A percentile compares a stretch with the other conserved stretches of the same genome.
These are phyloP conservation scores for Crotalaria pallida DNA, from an alignment of 306 rosid species.

Conservation along the genomic window DNA sequence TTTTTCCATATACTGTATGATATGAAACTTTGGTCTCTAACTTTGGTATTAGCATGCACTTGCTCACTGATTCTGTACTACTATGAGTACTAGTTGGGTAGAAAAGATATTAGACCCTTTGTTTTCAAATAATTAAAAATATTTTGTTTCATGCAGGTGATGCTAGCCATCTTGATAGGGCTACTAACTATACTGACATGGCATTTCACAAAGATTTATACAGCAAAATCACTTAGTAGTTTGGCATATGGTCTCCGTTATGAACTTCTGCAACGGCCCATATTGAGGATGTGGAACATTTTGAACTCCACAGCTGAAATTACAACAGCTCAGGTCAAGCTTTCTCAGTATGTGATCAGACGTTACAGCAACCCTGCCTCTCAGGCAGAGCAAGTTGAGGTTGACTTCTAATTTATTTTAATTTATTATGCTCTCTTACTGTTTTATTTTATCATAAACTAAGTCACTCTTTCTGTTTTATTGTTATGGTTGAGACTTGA, in stretches of 20 bases:
- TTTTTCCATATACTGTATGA: background rate
- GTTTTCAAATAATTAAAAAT: background rate
- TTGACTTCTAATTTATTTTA: conserved; percentile 21
- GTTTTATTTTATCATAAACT: background rate
- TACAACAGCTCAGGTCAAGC: conserved; percentile 84
- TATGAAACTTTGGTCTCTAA: background rate
- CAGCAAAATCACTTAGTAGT: conserved; percentile 64
- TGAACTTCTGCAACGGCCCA: conserved; percentile 90
- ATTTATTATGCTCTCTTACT: background rate
- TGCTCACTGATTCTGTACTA: background rate
- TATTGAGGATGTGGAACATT: conserved; percentile 94
- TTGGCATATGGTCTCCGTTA: conserved; percentile 92
- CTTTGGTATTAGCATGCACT: background rate
- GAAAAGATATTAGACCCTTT: too few relatives aligned
- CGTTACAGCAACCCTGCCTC: conserved; percentile 60
- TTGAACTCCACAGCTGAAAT: conserved; percentile 89
- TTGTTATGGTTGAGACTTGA: background rate
- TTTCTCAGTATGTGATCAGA: conserved; percentile 75
- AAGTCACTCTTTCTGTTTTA: background rate
- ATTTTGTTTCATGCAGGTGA: conserved; percentile 50
- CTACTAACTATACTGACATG: conserved; percentile 86
- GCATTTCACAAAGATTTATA: conserved; percentile 94
- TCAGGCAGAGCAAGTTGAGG: conserved; percentile 98
- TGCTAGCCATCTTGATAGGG: conserved; percentile 95
- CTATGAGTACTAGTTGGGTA: background rate